phyloP scores from a whole-genome alignment of 352 stramenopile genomes.

The Phytophthora citrophthora region DNA sequence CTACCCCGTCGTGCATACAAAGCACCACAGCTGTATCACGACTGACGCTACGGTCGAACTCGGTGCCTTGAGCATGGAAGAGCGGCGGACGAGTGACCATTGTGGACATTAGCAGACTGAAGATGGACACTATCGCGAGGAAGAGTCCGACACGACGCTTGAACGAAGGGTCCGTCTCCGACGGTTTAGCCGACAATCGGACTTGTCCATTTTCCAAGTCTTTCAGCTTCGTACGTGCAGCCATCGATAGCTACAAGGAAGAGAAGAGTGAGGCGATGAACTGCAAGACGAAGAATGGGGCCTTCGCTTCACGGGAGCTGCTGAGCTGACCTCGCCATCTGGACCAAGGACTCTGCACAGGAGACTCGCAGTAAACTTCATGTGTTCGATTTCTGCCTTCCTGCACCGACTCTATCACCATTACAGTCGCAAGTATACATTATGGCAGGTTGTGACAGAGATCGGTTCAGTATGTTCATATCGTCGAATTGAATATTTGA shows the following conservation, averaged over 20 bases:
- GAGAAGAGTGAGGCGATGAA: not conserved
- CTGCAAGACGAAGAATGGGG: slow-evolving; percentile 9
- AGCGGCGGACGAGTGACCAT: slow-evolving; percentile 10
- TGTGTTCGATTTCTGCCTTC: slow-evolving; percentile 14
- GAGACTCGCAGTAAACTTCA: not conserved
- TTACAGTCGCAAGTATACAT: too few species aligned
- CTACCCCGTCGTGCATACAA: slow-evolving; percentile 46
- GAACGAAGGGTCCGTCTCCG: slow-evolving; percentile 10
- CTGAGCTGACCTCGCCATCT: not conserved
- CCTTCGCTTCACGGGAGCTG: too few species aligned
- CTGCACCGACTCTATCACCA: too few species aligned
- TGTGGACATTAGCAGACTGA: slow-evolving; percentile 9
- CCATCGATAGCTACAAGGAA: not conserved
- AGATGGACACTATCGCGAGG: not conserved
- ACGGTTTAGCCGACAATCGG: slow-evolving; percentile 15
- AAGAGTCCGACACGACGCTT: slow-evolving; percentile 12
- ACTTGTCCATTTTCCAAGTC: slow-evolving; percentile 22
- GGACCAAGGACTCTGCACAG: not conserved
- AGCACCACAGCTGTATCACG: slow-evolving; percentile 47
- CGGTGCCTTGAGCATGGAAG: slow-evolving; percentile 9
- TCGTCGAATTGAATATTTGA: too few species aligned
- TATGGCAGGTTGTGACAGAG: too few species aligned
- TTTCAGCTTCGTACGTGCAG: slow-evolving; percentile 1
- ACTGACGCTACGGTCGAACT: slow-evolving; percentile 24
- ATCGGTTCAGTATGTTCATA: too few species aligned